Evolutionary conservation across 306 rosid genomes (phyloP), one percentile per base, ranked within the genome.

Genomic region (Castanea crenata): DNA sequence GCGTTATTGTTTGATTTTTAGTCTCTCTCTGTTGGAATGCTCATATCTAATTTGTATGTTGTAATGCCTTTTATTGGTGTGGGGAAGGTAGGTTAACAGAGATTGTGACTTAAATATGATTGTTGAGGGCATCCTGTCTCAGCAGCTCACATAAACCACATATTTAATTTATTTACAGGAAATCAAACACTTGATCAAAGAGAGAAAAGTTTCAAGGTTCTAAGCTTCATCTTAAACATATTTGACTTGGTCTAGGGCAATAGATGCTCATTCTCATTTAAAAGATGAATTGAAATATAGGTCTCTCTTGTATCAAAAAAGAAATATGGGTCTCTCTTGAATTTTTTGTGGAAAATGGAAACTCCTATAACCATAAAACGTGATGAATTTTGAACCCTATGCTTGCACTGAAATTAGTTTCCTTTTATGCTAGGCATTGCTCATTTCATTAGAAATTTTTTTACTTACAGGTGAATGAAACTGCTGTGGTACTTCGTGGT

Each of bases 161-260:
- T 92, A 80, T 92, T 90, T 88, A 94, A 92, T 89, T 86, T 86
- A 25, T 95, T 95, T 84, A 90, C 98, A 15, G 98, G 99, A 82
- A 89, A 89, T 73, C 99, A 91, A 86, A 91, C 89, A 74, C 83
- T 93, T 71, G 87, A 91, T 62, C 87, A 87, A 82, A 91, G 99
- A 80, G 87, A 85, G 18, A 77, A 62, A 58, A 86, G 92, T 85
- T 95, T 89, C 75, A 86, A 95, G 94, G 99, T 95, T 78, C 82
- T 78, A 69, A 85, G 81, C 84, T 71, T 72, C 81, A 75, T 74
- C 79, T 70, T 55, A 21, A 19, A 38, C 76, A 23, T 57, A 54
- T 74, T 78, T 78, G 71, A 68, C 63, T 67, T 55, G 78, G 54
- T 78, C 52, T 69, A 49, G 56, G 71, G 11, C 61, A 51, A 25